phyloP scores from a whole-genome alignment of 1,284 basidiomycete species.

The Mycena sp. region DNA sequence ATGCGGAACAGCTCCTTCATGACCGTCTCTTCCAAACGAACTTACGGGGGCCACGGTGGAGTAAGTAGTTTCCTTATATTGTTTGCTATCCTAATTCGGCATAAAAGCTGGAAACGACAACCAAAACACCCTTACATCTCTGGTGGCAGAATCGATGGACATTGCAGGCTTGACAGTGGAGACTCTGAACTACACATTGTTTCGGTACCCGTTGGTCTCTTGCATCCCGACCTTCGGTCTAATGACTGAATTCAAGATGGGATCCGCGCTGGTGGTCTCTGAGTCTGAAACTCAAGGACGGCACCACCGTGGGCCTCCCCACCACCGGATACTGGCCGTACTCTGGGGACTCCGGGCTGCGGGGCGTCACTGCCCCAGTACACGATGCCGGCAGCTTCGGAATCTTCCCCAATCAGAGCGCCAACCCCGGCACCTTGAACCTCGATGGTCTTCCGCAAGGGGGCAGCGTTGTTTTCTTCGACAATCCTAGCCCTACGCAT shows the following conservation, averaged over 20 bases:
- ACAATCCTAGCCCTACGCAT: slow-evolving; percentile 42
- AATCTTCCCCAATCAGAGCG: slow-evolving; percentile 29
- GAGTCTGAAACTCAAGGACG: slow-evolving; percentile 40
- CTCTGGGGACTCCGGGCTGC: slow-evolving; percentile 39
- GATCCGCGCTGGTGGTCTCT: slow-evolving; percentile 45
- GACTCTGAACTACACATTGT: slow-evolving; percentile 37
- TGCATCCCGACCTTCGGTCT: not conserved
- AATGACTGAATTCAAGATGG: slow-evolving; percentile 34
- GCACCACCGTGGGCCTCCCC: slow-evolving; percentile 38
- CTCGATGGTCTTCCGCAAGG: slow-evolving; percentile 26
- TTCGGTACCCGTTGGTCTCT: not conserved
- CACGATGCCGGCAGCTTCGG: slow-evolving; percentile 39
- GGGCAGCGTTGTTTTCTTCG: slow-evolving; percentile 39
- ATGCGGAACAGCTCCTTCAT: slow-evolving; percentile 35
- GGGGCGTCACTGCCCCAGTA: slow-evolving; percentile 38
- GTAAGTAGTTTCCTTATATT: slow-evolving; percentile 25
- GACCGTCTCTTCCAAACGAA: slow-evolving; percentile 43
- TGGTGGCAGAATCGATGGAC: slow-evolving; percentile 36
- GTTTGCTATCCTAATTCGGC: not conserved
- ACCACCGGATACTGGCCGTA: slow-evolving; percentile 45
- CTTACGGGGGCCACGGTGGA: slow-evolving; percentile 42
- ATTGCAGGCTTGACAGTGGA: slow-evolving; percentile 38
- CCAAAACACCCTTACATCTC: slow-evolving; percentile 38
- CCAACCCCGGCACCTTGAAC: slow-evolving; percentile 32
- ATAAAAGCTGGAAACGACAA: slow-evolving; percentile 42